These are phyloP conservation scores for Aspergillus versicolor DNA, from an alignment of 2,329 filamentous ascomycete species.

Conservation along the genomic window DNA sequence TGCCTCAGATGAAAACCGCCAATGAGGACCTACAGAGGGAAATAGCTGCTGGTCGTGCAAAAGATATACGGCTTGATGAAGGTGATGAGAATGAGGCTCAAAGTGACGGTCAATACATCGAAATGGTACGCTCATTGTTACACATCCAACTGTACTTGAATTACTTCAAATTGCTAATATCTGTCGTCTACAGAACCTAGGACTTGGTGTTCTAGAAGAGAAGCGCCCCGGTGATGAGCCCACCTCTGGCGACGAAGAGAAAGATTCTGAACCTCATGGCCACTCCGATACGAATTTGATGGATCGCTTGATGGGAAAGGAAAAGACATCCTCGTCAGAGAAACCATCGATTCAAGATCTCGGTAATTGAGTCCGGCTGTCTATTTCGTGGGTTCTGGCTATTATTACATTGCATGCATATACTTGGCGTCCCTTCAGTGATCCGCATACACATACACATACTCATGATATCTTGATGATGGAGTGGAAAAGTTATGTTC, in stretches of 20 bases:
- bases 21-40: conserved; percentile 43
- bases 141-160: neutral
- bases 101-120: conserved; percentile 39
- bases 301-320: conserved; percentile 39
- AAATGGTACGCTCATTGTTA: conserved; percentile 37
- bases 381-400: neutral
- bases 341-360: conserved; percentile 42
- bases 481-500: neutral
- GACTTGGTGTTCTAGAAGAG: conserved; percentile 46
- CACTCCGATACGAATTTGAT: conserved; percentile 30
- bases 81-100: conserved; percentile 30
- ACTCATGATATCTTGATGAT: neutral
- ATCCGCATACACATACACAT: neutral
- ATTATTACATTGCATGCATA: conserved; percentile 6
- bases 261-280: neutral
- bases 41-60: conserved; percentile 34
- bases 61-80: conserved; percentile 35
- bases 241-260: conserved; percentile 16
- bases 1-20: conserved; percentile 44
- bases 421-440: neutral
- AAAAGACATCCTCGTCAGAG: conserved; percentile 21
- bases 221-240: conserved; percentile 25
- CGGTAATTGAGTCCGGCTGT: conserved; percentile 18
- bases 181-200: conserved; percentile 36
- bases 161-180: neutral